phyloP scores from a whole-genome alignment of 2,329 filamentous ascomycete genomes.

The Didymella pinodella region DNA sequence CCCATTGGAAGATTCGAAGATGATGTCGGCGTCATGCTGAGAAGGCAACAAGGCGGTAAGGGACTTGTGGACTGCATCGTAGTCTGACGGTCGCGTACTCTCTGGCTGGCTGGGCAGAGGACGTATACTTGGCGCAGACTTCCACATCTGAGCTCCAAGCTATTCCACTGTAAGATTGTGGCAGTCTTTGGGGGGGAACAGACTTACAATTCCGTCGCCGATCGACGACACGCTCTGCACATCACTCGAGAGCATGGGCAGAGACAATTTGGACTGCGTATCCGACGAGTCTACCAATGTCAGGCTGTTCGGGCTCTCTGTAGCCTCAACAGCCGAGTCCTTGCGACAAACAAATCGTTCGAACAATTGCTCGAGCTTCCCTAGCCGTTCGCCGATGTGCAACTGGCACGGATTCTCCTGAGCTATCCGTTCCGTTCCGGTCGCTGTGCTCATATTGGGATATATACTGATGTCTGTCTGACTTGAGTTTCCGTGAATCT shows the following conservation, averaged over 20 bases:
- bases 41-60: slow-evolving; percentile 44
- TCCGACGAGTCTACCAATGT: slow-evolving; percentile 34
- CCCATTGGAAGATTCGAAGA: slow-evolving; percentile 48
- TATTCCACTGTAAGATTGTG: slow-evolving; percentile 25
- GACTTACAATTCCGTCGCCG: slow-evolving; percentile 43
- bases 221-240: slow-evolving; percentile 40
- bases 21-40: slow-evolving; percentile 48
- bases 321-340: slow-evolving; percentile 20
- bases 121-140: slow-evolving; percentile 39
- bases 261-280: slow-evolving; percentile 28
- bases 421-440: slow-evolving; percentile 25
- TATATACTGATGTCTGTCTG: slow-evolving; percentile 26
- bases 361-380: slow-evolving; percentile 48
- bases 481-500: slow-evolving; percentile 27
- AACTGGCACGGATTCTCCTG: slow-evolving; percentile 35
- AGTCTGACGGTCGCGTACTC: slow-evolving; percentile 6
- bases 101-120: slow-evolving; percentile 34
- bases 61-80: slow-evolving; percentile 33
- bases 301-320: slow-evolving; percentile 29
- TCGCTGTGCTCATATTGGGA: slow-evolving; percentile 23
- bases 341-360: slow-evolving; percentile 49
- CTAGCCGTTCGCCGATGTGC: slow-evolving; percentile 45
- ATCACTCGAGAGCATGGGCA: slow-evolving; percentile 35
- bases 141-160: slow-evolving; percentile 45
- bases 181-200: background rate